Conservation (phyloP, 768 basidiomycete species). For the Hericium erinaceus region DNA sequence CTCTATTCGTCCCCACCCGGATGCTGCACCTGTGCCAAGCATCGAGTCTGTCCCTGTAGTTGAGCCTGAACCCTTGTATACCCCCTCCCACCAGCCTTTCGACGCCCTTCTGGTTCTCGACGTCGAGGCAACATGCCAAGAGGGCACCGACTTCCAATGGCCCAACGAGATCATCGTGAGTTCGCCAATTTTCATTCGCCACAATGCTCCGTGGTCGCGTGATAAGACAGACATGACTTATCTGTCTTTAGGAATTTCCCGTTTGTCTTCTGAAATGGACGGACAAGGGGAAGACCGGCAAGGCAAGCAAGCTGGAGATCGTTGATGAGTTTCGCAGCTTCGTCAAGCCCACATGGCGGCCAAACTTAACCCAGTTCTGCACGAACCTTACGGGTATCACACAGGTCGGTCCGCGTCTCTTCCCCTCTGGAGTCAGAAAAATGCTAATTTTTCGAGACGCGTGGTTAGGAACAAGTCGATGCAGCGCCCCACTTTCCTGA, state of each 20-base stretch:
- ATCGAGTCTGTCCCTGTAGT: background rate
- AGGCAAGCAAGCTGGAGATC: slow-evolving; percentile 50
- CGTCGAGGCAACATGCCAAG: slow-evolving; percentile 77
- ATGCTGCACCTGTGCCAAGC: background rate
- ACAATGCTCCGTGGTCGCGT: slow-evolving; percentile 2
- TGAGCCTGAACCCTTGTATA: background rate
- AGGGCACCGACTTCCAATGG: slow-evolving; percentile 64
- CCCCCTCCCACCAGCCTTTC: slow-evolving; percentile 36
- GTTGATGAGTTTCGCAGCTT: slow-evolving; percentile 82
- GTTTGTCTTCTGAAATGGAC: slow-evolving; percentile 83
- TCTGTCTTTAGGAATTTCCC: slow-evolving; percentile 70
- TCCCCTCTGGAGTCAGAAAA: background rate
- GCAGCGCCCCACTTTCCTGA: slow-evolving; percentile 64
- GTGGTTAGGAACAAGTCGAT: slow-evolving; percentile 69
- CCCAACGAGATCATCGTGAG: slow-evolving; percentile 95
- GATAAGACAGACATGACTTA: background rate
- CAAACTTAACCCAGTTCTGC: slow-evolving; percentile 76
- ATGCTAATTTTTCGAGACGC: background rate
- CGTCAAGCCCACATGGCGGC: slow-evolving; percentile 82
- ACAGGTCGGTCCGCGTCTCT: slow-evolving; percentile 50
- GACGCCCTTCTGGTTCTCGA: slow-evolving; percentile 85
- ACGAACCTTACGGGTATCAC: slow-evolving; percentile 83
- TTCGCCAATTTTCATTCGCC: slow-evolving; percentile 8
- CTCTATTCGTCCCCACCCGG: background rate
- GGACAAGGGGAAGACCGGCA: slow-evolving; percentile 43